phyloP scores from a whole-genome alignment of 2,329 filamentous ascomycete species.

The Ceratocystis colombiana region DNA sequence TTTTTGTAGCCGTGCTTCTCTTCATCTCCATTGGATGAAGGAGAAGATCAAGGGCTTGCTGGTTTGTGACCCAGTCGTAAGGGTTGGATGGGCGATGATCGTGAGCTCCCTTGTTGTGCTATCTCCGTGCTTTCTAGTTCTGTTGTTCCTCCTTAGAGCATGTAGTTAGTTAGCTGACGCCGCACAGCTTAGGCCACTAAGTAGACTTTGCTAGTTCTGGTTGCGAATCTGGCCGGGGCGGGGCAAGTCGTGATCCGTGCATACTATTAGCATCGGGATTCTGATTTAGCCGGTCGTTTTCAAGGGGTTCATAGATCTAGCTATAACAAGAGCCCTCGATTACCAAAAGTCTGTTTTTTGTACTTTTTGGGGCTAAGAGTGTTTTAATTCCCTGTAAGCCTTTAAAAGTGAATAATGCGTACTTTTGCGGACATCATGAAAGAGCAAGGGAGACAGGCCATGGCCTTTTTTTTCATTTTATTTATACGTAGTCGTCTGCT shows the following conservation, averaged over 20 bases:
- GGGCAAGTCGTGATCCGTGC: slow-evolving; percentile 11
- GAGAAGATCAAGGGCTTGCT: neutral
- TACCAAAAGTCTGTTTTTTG: too few relatives aligned
- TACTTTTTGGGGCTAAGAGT: too few relatives aligned
- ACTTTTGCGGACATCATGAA: too few relatives aligned
- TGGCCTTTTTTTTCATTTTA: too few relatives aligned
- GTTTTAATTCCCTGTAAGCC: too few relatives aligned
- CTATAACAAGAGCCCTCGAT: neutral
- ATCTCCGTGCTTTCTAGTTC: neutral
- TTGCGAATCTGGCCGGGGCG: neutral
- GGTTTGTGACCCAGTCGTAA: neutral
- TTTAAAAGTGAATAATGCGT: too few relatives aligned
- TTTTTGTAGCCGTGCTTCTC: neutral
- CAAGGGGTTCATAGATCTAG: neutral
- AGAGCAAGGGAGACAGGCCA: too few relatives aligned
- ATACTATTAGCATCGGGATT: neutral
- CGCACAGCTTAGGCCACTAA: slow-evolving; percentile 5
- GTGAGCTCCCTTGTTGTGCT: neutral
- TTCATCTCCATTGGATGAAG: neutral
- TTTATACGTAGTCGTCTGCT: too few relatives aligned
- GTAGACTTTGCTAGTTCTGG: neutral
- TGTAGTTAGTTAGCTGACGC: slow-evolving; percentile 6
- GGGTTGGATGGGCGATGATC: neutral
- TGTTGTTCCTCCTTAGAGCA: neutral
- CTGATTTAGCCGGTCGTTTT: slow-evolving; percentile 2